phyloP scores from a whole-genome alignment of 176 grass and related monocot genomes.

The sorghum (Sorghum bicolor) region DNA sequence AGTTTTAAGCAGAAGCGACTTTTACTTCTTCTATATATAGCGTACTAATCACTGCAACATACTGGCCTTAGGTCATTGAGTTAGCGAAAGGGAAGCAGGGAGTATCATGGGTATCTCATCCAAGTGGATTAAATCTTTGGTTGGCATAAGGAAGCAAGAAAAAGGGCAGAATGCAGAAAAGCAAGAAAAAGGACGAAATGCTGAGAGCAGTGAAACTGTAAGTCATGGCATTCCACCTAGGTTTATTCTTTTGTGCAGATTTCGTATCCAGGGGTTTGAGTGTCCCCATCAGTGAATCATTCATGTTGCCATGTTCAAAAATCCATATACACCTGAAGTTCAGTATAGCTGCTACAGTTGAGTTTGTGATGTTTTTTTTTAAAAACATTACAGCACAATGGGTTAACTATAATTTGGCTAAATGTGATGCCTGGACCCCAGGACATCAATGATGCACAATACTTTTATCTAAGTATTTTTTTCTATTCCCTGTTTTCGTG shows the following conservation, averaged over 20 bases:
- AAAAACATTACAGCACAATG: not conserved
- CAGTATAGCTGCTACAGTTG: not conserved
- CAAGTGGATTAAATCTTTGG: conserved; percentile 91
- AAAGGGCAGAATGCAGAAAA: conserved; percentile 51
- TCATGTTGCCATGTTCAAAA: not conserved
- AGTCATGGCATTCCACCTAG: conserved; percentile 34
- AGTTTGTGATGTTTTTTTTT: not conserved
- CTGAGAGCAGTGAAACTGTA: conserved; percentile 60
- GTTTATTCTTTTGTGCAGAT: not conserved
- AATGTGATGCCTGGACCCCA: not conserved
- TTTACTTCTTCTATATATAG: not conserved
- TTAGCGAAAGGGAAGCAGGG: conserved; percentile 4
- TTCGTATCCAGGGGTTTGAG: not conserved
- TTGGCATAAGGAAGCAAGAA: conserved; percentile 73
- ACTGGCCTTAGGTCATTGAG: conserved; percentile 25
- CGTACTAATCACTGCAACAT: not conserved
- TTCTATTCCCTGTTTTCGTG: not conserved
- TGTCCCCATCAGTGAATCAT: not conserved
- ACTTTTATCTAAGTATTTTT: conserved; percentile 9
- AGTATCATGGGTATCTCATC: conserved; percentile 69
- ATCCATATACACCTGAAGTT: not conserved
- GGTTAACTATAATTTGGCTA: not conserved
- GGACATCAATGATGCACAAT: conserved; percentile 1
- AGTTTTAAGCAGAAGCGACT: conserved; percentile 4
- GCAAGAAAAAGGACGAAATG: conserved; percentile 51